Base-by-base conservation (phyloP, 768 basidiomycete species). In the Hygrocybe coccinea region DNA sequence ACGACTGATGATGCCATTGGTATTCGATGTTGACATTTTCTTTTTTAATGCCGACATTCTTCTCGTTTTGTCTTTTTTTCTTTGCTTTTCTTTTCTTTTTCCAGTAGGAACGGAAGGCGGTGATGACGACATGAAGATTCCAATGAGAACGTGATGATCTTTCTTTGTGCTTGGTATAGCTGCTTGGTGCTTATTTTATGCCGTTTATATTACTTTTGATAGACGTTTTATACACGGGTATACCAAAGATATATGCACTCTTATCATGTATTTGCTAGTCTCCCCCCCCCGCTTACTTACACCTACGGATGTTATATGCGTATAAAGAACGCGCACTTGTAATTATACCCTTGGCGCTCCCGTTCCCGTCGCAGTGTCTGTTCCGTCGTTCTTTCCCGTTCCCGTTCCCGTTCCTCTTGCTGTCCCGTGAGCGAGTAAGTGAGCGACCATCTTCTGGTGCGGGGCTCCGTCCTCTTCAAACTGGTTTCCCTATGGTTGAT, bases 391-490 rank as follows among this genome's bases (percentile, higher is more conserved):
- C 29, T 4, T 29, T 29, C 29, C 29, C 29, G 29, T 29, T 29
- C 29, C 29, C 29, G 29, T 8, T n/a, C n/a, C 17, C 5, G 21
- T 15, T 52, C 29, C 29, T 19, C 5, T 57, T 24, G n/a, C 22
- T 22, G 45, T 56, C 15, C 44, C 46, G 29, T 44, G 46, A 34
- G 24, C 17, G 34, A 14, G 14, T 9, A 55, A 50, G 17, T 11
- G 38, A 15, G 36, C 70, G 57, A 85, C 77, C 89, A 92, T 89
- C 71, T 82, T 85, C 67, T 91, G 89, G 79, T 93, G 90, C 56
- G 87, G 89, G 64, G 81, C 89, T 33, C 89, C 90, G 55, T 87
- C 91, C 72, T 85, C 88, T 69, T 87, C 86, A 72, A 88, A 90
- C 67, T 82, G 79, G 22, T 78, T 77, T 59, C 85, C 86, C 85